A percentile compares a stretch with the other conserved stretches of the same genome.
These are phyloP conservation scores for Beta corolliflora DNA, from an alignment of 179 eudicot species.

Conservation along the genomic window DNA sequence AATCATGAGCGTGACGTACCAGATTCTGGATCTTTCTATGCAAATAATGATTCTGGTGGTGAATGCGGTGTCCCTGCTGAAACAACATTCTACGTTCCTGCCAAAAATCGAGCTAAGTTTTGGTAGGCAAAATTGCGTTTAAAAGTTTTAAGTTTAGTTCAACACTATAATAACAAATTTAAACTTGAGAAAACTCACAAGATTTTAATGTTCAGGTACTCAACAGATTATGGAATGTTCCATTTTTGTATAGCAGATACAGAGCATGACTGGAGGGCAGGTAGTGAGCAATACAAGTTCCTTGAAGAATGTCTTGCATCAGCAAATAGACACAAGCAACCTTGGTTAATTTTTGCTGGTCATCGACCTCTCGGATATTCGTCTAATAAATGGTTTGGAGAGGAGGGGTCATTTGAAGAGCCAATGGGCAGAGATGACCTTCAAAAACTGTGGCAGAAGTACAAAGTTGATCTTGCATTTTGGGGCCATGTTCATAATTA, in stretches of 20 bases:
- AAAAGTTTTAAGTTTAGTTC: background rate
- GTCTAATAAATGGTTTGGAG: conserved; percentile 47
- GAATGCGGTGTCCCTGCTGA: conserved; percentile 54
- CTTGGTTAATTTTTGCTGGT: conserved; percentile 75
- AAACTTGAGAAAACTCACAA: background rate
- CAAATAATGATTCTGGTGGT: conserved; percentile 39
- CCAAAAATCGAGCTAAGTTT: conserved; percentile 39
- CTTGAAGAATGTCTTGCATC: conserved; percentile 78
- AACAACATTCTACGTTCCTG: conserved; percentile 43
- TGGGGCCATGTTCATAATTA: conserved; percentile 77
- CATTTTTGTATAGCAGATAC: conserved; percentile 77
- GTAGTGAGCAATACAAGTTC: conserved; percentile 66
- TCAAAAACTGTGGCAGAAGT: conserved; percentile 80
- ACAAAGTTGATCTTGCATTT: conserved; percentile 78
- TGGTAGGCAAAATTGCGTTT: background rate
- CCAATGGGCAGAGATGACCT: conserved; percentile 93
- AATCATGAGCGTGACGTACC: conserved; percentile 51
- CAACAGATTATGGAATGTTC: conserved; percentile 84
- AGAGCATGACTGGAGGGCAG: conserved; percentile 81
- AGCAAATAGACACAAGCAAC: conserved; percentile 65
- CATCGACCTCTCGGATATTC: conserved; percentile 81
- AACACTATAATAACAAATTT: background rate
- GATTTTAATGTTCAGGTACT: conserved; percentile 39
- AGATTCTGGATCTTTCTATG: conserved; percentile 40
- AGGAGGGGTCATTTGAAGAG: conserved; percentile 66